Evolutionary conservation across 192 early-diverging fungal genomes (phyloP).

Genomic region (Allomyces macrogynus): DNA sequence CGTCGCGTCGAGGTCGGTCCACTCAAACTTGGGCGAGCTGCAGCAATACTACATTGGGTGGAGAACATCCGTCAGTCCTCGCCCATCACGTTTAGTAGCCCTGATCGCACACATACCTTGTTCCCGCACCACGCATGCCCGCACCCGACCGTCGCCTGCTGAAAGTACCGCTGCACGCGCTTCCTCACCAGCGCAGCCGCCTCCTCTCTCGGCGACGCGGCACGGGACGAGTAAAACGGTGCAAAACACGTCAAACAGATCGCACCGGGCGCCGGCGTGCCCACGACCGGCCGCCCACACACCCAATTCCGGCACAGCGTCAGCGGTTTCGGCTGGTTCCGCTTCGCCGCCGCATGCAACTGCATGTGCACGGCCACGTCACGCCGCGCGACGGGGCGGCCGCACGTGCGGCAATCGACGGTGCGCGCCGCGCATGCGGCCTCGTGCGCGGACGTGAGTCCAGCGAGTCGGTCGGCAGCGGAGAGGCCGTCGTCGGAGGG

Average conservation of each 20-base stretch:
- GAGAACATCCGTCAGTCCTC: neutral
- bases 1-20: neutral
- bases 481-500: neutral
- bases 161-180: conserved; percentile 1
- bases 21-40: too few species aligned
- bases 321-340: neutral
- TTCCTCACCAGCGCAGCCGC: neutral
- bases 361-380: neutral
- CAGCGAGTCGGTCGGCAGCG: neutral
- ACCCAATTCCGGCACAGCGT: neutral
- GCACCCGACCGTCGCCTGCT: neutral
- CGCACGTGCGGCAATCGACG: neutral
- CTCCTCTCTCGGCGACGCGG: neutral
- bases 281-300: neutral
- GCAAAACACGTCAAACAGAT: neutral
- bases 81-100: neutral
- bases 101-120: neutral
- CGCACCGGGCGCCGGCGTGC: neutral
- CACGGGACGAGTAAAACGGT: neutral
- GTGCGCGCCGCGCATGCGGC: neutral
- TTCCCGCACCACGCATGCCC: neutral
- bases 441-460: neutral
- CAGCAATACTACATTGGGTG: too few species aligned
- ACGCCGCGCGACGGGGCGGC: neutral
- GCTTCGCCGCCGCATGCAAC: neutral